These are phyloP conservation scores for Amyloporia xantha DNA, from an alignment of 768 basidiomycete genomes.

Conservation along the genomic window DNA sequence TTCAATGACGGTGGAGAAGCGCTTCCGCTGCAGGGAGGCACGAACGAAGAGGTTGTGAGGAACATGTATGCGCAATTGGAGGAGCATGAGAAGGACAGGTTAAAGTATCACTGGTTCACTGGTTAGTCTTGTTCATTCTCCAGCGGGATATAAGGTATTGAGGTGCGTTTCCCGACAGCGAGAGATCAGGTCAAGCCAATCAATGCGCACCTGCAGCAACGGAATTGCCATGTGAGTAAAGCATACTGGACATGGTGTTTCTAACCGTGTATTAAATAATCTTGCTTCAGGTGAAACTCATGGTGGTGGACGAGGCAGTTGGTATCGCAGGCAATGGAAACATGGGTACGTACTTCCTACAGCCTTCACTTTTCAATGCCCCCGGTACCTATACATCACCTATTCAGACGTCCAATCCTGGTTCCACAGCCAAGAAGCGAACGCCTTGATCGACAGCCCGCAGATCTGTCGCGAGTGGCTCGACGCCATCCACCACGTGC, in stretches of 20 bases:
- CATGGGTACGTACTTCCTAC: slow-evolving; percentile 44
- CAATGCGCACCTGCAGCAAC: slow-evolving; percentile 57
- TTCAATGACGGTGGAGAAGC: slow-evolving; percentile 49
- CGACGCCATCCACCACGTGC: slow-evolving; percentile 33
- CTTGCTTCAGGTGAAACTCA: slow-evolving; percentile 46
- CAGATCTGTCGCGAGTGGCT: slow-evolving; percentile 42
- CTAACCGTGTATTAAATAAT: neutral
- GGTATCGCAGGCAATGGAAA: slow-evolving; percentile 68
- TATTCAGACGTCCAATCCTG: slow-evolving; percentile 55
- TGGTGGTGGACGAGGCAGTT: slow-evolving; percentile 57
- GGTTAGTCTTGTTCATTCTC: slow-evolving; percentile 9
- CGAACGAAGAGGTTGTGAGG: slow-evolving; percentile 61
- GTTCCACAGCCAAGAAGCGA: slow-evolving; percentile 69
- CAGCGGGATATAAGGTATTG: neutral
- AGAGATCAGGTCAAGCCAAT: slow-evolving; percentile 62
- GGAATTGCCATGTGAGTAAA: slow-evolving; percentile 57
- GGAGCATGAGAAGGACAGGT: slow-evolving; percentile 33
- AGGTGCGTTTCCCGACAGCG: slow-evolving; percentile 19
- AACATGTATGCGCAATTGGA: slow-evolving; percentile 48
- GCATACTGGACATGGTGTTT: neutral
- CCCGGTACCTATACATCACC: neutral
- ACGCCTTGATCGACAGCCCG: slow-evolving; percentile 46
- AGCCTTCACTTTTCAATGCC: neutral
- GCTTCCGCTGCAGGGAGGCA: slow-evolving; percentile 58
- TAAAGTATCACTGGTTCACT: slow-evolving; percentile 51